phyloP scores from a whole-genome alignment of 805 yeast genomes.

The Schwanniomyces occidentalis region DNA sequence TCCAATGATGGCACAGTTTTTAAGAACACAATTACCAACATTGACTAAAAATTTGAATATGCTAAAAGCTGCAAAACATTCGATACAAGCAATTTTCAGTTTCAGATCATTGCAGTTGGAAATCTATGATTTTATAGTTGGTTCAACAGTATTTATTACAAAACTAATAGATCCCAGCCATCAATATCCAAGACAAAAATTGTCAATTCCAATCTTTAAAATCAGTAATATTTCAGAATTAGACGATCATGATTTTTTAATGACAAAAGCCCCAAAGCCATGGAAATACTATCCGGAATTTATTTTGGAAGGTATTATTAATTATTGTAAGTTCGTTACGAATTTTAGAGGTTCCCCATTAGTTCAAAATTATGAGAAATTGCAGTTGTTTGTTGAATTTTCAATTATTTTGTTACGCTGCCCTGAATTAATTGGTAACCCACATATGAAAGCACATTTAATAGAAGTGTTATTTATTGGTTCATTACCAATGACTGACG shows the following conservation, averaged over 20 bases:
- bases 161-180: slow-evolving; percentile 74
- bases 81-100: slow-evolving; percentile 63
- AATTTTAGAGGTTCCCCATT: slow-evolving; percentile 59
- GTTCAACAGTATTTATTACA: slow-evolving; percentile 70
- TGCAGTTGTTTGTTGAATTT: slow-evolving; percentile 65
- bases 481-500: slow-evolving; percentile 53
- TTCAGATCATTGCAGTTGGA: slow-evolving; percentile 60
- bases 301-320: slow-evolving; percentile 76
- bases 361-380: slow-evolving; percentile 50
- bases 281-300: slow-evolving; percentile 87
- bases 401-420: slow-evolving; percentile 75
- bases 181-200: slow-evolving; percentile 51
- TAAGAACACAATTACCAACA: slow-evolving; percentile 47
- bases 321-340: slow-evolving; percentile 64
- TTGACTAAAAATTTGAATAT: slow-evolving; percentile 37
- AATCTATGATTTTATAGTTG: slow-evolving; percentile 74
- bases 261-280: slow-evolving; percentile 66
- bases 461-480: slow-evolving; percentile 83
- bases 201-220: slow-evolving; percentile 56
- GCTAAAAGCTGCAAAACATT: slow-evolving; percentile 47
- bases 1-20: slow-evolving; percentile 22
- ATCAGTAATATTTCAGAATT: slow-evolving; percentile 63
- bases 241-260: slow-evolving; percentile 72
- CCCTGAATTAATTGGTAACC: slow-evolving; percentile 84
- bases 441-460: slow-evolving; percentile 84